These are phyloP conservation scores for Colletotrichum graminicola DNA, from an alignment of 2,329 filamentous ascomycete genomes.

Conservation along the genomic window DNA sequence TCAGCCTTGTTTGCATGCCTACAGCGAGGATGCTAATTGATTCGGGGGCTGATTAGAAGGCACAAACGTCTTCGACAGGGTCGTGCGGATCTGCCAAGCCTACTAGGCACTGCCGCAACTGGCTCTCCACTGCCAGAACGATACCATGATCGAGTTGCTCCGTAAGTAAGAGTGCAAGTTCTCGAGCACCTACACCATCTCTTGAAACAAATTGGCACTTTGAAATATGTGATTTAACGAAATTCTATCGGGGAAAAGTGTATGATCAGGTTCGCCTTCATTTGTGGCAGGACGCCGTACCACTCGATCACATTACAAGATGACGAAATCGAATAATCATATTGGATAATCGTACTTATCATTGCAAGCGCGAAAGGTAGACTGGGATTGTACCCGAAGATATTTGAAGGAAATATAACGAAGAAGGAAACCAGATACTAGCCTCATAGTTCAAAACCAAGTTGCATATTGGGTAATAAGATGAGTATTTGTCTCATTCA, in stretches of 20 bases:
- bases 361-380: neutral
- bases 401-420: neutral
- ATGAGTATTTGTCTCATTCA: neutral
- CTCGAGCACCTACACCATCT: neutral
- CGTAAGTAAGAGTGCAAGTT: neutral
- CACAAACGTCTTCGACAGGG: neutral
- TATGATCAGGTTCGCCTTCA: neutral
- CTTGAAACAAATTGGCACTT: neutral
- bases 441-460: neutral
- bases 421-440: neutral
- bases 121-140: slow-evolving; percentile 1
- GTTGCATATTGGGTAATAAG: neutral
- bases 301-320: no score
- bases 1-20: neutral
- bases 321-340: neutral
- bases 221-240: neutral
- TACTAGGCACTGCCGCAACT: neutral
- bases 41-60: slow-evolving; percentile 1
- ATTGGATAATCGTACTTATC: neutral
- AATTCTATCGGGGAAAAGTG: neutral
- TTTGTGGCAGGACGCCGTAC: neutral
- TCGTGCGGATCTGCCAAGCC: neutral
- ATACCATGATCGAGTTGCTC: neutral
- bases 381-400: neutral
- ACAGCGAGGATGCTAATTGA: no score